Conservation (phyloP, 805 yeast species). For the Torulaspora quercuum region DNA sequence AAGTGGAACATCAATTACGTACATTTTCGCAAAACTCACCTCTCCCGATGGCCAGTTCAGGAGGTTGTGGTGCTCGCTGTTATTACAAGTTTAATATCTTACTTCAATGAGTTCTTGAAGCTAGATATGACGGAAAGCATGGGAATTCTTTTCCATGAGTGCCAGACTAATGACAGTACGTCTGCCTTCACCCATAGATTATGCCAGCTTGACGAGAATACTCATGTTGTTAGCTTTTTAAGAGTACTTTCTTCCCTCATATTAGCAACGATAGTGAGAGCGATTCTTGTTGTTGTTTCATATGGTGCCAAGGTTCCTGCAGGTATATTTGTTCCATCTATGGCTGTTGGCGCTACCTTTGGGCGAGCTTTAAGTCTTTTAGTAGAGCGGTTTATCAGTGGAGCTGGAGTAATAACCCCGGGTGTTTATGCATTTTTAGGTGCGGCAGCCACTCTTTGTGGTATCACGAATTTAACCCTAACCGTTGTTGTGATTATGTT, state of each 20-base stretch:
- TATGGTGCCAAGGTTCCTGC: conserved; percentile 95
- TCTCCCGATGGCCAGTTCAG: conserved; percentile 45
- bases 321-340: conserved; percentile 95
- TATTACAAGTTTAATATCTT: conserved; percentile 72
- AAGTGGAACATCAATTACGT: conserved; percentile 73
- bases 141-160: conserved; percentile 85
- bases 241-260: conserved; percentile 50
- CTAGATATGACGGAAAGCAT: conserved; percentile 94
- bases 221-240: conserved; percentile 28
- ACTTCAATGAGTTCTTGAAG: conserved; percentile 74
- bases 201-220: conserved; percentile 38
- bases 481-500: conserved; percentile 95
- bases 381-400: conserved; percentile 49
- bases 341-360: conserved; percentile 94
- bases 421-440: conserved; percentile 96
- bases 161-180: conserved; percentile 43
- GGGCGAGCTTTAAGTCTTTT: conserved; percentile 83
- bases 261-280: conserved; percentile 70
- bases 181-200: conserved; percentile 41
- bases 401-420: conserved; percentile 67
- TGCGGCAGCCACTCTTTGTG: conserved; percentile 92
- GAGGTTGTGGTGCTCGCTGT: conserved; percentile 70
- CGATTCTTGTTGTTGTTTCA: conserved; percentile 70
- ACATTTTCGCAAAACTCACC: conserved; percentile 67
- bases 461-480: conserved; percentile 88